Evolutionary conservation across 2,329 filamentous ascomycete genomes (phyloP), one percentile per base, ranked within the genome.

Genomic region (Neurospora sp.): DNA sequence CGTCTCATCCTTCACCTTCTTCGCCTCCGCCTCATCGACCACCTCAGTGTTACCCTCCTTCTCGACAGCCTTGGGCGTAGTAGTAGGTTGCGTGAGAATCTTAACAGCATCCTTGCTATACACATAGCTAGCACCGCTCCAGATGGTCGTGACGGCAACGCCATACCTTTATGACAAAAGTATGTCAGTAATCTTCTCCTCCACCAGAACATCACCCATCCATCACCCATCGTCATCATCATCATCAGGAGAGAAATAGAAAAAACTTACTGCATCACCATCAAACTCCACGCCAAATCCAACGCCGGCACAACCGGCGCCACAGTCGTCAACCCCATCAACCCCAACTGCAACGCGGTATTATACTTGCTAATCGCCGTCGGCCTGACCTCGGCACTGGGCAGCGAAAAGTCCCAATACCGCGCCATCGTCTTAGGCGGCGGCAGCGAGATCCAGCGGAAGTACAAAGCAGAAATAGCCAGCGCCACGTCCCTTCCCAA

Each of bases 401-500:
- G 96, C 15, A 99, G 86, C 3, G 92, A 95, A 78, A 99, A 98
- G 81, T 99, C 96, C 96, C 96, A 99, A 81, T 98, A 99, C 19
- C 96, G 85, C 19, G 87, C 82, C 80, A 97, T 92, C 0, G 96
- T 98, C 82, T 98, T 98, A 1, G 96, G 96, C 0, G 92, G 90
- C 0, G 96, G 96, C 6, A 99, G 86, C 2, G 92, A 96, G 74
- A 97, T 96, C 87, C 93, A 98, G 73, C 96, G 91, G 80, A 96
- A 98, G 83, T 97, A 98, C 74, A 99, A 89, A 33, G 96, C 96
- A 1, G 93, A 89, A 28, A 97, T 85, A 36, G 87, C 93, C 4
- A 99, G 86, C 23, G 90, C 92, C 57, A 92, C 87, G 76, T 99
- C 96, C 62, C 96, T 88, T 37, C 94, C 94, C 3, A 99, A 87